Percentiles rank a stretch among this genome's conserved stretches.
These are phyloP conservation scores for Aspergillus ibericus DNA, from an alignment of 2,329 filamentous ascomycete genomes.

Conservation along the genomic window DNA sequence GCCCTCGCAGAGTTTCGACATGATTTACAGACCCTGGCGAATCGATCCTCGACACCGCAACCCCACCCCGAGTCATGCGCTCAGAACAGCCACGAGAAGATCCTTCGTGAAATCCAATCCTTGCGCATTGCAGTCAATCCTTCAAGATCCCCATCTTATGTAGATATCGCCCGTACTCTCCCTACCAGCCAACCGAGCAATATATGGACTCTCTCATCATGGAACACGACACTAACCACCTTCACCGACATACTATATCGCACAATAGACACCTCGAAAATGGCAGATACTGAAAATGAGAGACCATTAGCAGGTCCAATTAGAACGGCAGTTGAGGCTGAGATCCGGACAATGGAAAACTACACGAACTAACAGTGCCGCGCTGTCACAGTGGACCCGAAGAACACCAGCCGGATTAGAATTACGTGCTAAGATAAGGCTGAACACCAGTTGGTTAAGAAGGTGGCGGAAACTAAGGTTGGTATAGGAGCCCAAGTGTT, in stretches of 20 bases:
- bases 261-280: background rate
- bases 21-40: constrained; percentile 16
- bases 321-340: constrained; percentile 12
- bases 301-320: constrained; percentile 14
- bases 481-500: background rate
- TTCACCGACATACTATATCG: constrained; percentile 14
- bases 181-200: constrained; percentile 20
- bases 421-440: background rate
- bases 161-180: constrained; percentile 19
- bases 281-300: constrained; percentile 8
- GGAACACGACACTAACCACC: constrained; percentile 17
- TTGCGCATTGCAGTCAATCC: background rate
- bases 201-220: constrained; percentile 19
- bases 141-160: constrained; percentile 17
- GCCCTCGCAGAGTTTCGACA: constrained; percentile 19
- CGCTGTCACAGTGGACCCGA: constrained; percentile 1
- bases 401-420: constrained; percentile 17
- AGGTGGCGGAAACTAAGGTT: background rate
- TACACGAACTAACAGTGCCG: background rate
- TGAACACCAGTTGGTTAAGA: background rate
- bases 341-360: constrained; percentile 14
- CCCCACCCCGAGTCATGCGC: constrained; percentile 11
- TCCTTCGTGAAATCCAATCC: background rate
- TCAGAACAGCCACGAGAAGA: constrained; percentile 17
- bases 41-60: constrained; percentile 18